Evolutionary conservation across 192 early-diverging fungal genomes (phyloP), one percentile per base, ranked within the genome.

Genomic region (Umbelopsis sp.): DNA sequence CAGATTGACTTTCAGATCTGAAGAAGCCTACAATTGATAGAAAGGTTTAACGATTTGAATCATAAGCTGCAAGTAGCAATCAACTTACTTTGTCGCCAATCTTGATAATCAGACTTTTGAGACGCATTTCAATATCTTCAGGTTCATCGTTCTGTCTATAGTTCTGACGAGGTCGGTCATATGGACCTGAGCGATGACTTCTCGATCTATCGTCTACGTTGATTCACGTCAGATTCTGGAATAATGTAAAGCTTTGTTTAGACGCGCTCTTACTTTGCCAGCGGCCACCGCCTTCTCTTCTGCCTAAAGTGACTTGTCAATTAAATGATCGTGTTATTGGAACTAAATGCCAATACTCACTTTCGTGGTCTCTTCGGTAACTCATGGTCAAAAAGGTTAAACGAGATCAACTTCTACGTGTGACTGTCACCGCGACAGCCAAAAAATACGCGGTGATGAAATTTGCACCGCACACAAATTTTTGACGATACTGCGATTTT

Each of bases 91-190:
- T 91, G 78, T 92, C 89, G 30, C 91, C 91, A 45, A 92, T 86
- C 71, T 91, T 91, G 76, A 90, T 87, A 66, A 92, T 92, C 30
- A 92, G 79, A 49, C 87, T 83, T 49, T 86, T 85, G 13, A 92
- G 79, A 23, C 90, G 86, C 65, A 83, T 85, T 64, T 90, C 87
- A 64, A 90, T 85, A 64, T 91, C 90, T 23, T 82, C 84, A 4
- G 81, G 71, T 58, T 89, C 89, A 61, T 82, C 81, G 5, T 65
- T 46, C 46, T 67, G 49, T 4, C 47, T 47, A 16, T 41, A 46
- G 52, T 50, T 50, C 4, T 46, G 49, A 4, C 33, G n/a, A 41
- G 48, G 65, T 16, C 71, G 64, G 53, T 73, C 71, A 48, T 73
- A 73, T 20, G 74, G 68, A 18, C 71, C 67, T 10, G 33, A 41